These are phyloP conservation scores for Cornus florida DNA, from an alignment of 148 eudicot species.

Conservation along the genomic window DNA sequence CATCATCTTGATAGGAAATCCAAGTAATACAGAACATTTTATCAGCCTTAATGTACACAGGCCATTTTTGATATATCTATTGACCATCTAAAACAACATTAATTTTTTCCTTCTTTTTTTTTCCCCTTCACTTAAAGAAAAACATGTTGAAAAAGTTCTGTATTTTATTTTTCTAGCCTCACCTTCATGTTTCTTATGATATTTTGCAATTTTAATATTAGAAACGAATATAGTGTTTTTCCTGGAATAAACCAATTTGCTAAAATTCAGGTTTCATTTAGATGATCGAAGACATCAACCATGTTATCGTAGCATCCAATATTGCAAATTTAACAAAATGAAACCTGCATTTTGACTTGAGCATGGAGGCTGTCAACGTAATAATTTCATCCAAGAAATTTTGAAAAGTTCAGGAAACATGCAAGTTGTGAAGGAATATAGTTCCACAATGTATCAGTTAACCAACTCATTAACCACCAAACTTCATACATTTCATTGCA, in stretches of 20 bases:
- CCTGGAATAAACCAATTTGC: too few relatives aligned
- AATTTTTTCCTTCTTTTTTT: too few relatives aligned
- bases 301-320: neutral
- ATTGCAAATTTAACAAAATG: neutral
- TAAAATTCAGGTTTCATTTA: neutral
- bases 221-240: neutral
- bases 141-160: too few relatives aligned
- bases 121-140: too few relatives aligned
- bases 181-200: neutral
- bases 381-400: neutral
- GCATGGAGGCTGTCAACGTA: neutral
- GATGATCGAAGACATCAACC: neutral
- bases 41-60: too few relatives aligned
- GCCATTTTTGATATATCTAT: too few relatives aligned
- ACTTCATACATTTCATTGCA: too few relatives aligned
- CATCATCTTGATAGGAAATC: too few relatives aligned
- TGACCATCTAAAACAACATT: too few relatives aligned
- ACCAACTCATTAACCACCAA: neutral
- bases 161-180: neutral
- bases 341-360: neutral
- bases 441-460: neutral
- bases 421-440: neutral
- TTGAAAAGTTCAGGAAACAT: neutral
- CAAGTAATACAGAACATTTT: too few relatives aligned
- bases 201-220: too few relatives aligned